Base-by-base conservation (phyloP, 2,329 filamentous ascomycete genomes). In the Apiospora phragmitis region DNA sequence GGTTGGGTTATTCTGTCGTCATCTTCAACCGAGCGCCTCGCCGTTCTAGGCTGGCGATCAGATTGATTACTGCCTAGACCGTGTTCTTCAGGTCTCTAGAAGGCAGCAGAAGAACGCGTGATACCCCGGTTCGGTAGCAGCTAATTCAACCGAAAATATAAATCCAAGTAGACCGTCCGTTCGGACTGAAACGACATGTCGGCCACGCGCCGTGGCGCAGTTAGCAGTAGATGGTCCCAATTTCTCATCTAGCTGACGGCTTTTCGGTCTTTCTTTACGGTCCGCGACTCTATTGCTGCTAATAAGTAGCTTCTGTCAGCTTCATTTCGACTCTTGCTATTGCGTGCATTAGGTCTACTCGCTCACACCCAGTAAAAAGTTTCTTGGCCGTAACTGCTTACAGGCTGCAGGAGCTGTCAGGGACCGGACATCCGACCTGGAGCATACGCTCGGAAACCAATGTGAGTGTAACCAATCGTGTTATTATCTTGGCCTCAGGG, bases 401-500 rank as follows among this genome's bases (percentile, higher is more conserved):
- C 32, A 62, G 32, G 32, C 55, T 32, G 55, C 55, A 62, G 55
- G 55, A 35, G 32, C 55, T 38, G 55, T 14, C 55, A 62, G 29
- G 55, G 32, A 62, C 55, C 55, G 55, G 55, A 62, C 55, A 62
- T 62, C 55, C 55, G 55, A 62, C 55, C 29, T 62, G 29, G 55
- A 24, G 55, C 32, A 62, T 38, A 12, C 32, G 21, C 5, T 29
- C 26, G 51, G 26, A 32, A 32, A 29, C 24, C 49, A 51, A 59
- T 59, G 51, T n/a, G 29, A 9, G 16, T 21, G 51, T 59, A 59
- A 35, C 51, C 29, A 21, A 21, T 16, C 18, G 51, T 32, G 12
- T n/a, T 59, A 16, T 21, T 21, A 59, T 35, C 16, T 21, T 35
- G 26, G 26, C 26, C 29, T 3, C 14, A 29, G 26, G 14, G 24